Evolutionary conservation across 2,329 filamentous ascomycete genomes (phyloP), one percentile per base, ranked within the genome.

Genomic region (Epichloe amarillans): DNA sequence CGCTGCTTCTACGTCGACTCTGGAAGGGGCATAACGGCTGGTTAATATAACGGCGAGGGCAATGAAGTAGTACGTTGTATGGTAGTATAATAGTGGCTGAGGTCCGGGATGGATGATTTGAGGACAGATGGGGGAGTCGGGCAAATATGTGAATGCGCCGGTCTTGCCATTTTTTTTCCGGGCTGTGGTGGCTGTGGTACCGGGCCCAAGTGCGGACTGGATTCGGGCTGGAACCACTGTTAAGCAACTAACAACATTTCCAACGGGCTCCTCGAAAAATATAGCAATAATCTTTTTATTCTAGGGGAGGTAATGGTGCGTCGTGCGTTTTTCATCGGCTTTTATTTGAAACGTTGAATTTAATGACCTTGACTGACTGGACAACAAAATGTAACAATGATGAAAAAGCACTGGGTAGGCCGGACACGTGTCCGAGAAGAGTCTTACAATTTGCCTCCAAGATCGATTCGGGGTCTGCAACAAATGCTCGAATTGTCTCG

Each of bases 71-170:
- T 30, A 7, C 3, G 19, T 21, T 7, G 23, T 10, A 7, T 26
- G 23, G 23, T 26, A 30, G 1, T 3, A 10, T 33, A 38, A 21
- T 21, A 21, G 40, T 38, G 26, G 15, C 36, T 41, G 45, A 49
- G 33, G 37, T 40, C 38, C 46, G 46, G 23, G 45, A 49, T 48
- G 50, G 37, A 46, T 39, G 46, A 41, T 47, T 48, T 48, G 46
- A 51, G 46, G 50, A 55, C 50, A 54, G 46, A 53, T 52, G 47
- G 51, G 30, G 35, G 36, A 50, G 41, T 43, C 30, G 45, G 49
- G 49, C 41, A 51, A 51, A 40, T 47, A 35, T 46, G 47, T 46
- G 47, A 52, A 50, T 52, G 50, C 50, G 47, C 46, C 47, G 15
- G 46, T 21, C 23, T 10, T 2, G 47, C 36, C 42, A 36, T n/a